Percentiles rank a stretch among this genome's conserved stretches.
These are phyloP conservation scores for Suillus paluster DNA, from an alignment of 768 basidiomycete genomes.

Conservation along the genomic window DNA sequence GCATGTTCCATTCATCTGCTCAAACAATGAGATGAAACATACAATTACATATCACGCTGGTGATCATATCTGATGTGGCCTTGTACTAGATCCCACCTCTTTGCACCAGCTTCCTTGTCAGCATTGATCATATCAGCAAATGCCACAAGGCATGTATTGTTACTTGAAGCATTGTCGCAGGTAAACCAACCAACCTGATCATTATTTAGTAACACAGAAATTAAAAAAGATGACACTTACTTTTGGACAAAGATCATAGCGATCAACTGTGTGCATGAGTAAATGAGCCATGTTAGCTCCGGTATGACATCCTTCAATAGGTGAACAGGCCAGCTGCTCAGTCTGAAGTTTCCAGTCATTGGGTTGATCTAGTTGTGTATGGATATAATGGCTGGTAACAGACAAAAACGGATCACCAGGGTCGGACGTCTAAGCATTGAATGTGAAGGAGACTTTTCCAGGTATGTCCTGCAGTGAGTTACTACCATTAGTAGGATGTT, in stretches of 20 bases:
- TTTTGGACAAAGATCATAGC: conserved; percentile 11
- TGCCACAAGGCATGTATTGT: background rate
- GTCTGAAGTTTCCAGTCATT: conserved; percentile 12
- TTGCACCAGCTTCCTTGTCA: no score
- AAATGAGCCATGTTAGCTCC: conserved; percentile 24
- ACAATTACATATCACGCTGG: no score
- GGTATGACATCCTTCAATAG: conserved; percentile 12
- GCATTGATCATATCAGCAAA: background rate
- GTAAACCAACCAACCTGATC: background rate
- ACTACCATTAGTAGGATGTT: no score
- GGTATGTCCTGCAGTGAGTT: background rate
- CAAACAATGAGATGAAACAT: no score
- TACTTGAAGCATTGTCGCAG: background rate
- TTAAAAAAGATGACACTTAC: background rate
- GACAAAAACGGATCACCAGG: conserved; percentile 19
- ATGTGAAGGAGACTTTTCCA: conserved; percentile 13
- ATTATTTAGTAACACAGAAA: no score
- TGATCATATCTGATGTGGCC: background rate
- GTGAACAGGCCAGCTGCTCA: conserved; percentile 11
- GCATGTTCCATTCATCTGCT: conserved; percentile 41
- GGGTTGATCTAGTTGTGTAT: background rate
- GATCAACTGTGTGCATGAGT: conserved; percentile 17
- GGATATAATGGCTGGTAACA: conserved; percentile 24
- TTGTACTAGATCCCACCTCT: conserved; percentile 17
- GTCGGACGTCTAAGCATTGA: conserved; percentile 22